A percentile compares a stretch with the other conserved stretches of the same genome.
phyloP scores from a whole-genome alignment of 1,284 basidiomycete species.

The Sanghuangporus weigelae region DNA sequence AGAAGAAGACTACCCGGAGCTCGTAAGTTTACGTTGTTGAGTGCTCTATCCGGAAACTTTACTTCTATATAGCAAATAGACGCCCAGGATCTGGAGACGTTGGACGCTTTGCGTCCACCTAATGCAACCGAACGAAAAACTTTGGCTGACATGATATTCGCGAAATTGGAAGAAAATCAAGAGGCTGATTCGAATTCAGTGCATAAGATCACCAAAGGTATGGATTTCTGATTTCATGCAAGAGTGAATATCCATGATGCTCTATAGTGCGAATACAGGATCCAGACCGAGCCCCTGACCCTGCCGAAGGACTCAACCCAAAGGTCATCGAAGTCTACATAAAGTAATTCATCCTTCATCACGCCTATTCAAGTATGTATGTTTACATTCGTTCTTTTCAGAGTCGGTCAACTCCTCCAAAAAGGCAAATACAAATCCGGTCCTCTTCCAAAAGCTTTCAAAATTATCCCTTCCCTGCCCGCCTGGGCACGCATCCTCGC shows the following conservation, averaged over 20 bases:
- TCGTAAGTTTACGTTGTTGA: constrained; percentile 28
- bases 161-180: constrained; percentile 69
- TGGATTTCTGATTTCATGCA: constrained; percentile 5
- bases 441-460: constrained; percentile 95
- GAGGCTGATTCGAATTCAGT: constrained; percentile 45
- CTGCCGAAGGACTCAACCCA: constrained; percentile 92
- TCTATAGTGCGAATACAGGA: constrained; percentile 29
- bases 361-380: background rate
- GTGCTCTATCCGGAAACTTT: background rate
- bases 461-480: constrained; percentile 94
- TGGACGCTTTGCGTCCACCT: constrained; percentile 75
- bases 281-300: constrained; percentile 65
- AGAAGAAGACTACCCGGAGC: constrained; percentile 44
- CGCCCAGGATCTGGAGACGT: constrained; percentile 76
- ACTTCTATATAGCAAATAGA: constrained; percentile 71
- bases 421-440: constrained; percentile 88
- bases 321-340: constrained; percentile 94
- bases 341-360: constrained; percentile 55
- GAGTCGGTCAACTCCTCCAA: constrained; percentile 77
- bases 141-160: constrained; percentile 93
- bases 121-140: constrained; percentile 75
- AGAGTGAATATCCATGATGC: constrained; percentile 7
- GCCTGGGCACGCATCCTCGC: constrained; percentile 97
- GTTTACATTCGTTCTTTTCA: constrained; percentile 28
- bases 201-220: constrained; percentile 56